These are phyloP conservation scores for Staphylotrichum longicolle DNA, from an alignment of 495 filamentous ascomycete species.

Conservation along the genomic window DNA sequence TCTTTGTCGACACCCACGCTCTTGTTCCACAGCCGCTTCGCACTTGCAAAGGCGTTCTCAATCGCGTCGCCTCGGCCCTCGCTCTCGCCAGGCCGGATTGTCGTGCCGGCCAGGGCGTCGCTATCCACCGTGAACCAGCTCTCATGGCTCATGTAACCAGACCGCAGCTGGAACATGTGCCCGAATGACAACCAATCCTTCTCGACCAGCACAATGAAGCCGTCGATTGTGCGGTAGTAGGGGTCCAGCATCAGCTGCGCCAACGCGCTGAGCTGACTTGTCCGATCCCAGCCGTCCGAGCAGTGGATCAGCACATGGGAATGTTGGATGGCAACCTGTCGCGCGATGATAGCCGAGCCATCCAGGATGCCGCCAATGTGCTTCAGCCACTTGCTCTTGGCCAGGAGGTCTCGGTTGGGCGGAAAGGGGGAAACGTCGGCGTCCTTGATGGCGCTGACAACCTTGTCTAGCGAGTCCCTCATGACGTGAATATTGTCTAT, in stretches of 20 bases:
- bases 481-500: conserved; percentile 99
- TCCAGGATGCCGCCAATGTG: conserved; percentile 85
- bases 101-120: conserved; percentile 54
- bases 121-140: conserved; percentile 94
- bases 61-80: conserved; percentile 69
- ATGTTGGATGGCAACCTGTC: conserved; percentile 86
- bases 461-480: conserved; percentile 84
- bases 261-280: conserved; percentile 90
- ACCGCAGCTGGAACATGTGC: conserved; percentile 92
- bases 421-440: conserved; percentile 82
- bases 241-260: conserved; percentile 93
- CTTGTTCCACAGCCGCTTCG: conserved; percentile 85
- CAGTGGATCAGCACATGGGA: conserved; percentile 96
- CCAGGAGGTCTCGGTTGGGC: conserved; percentile 77
- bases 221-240: conserved; percentile 91
- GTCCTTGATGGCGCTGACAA: conserved; percentile 88
- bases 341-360: conserved; percentile 77
- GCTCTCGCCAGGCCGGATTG: conserved; percentile 53
- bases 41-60: conserved; percentile 81
- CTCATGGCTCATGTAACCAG: conserved; percentile 80
- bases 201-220: conserved; percentile 91
- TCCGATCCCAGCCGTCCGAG: conserved; percentile 98
- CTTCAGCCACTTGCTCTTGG: conserved; percentile 86
- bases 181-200: conserved; percentile 99
- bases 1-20: conserved; percentile 67